These are phyloP conservation scores for Entoloma clypeatum DNA, from an alignment of 1,284 basidiomycete genomes.

Conservation along the genomic window DNA sequence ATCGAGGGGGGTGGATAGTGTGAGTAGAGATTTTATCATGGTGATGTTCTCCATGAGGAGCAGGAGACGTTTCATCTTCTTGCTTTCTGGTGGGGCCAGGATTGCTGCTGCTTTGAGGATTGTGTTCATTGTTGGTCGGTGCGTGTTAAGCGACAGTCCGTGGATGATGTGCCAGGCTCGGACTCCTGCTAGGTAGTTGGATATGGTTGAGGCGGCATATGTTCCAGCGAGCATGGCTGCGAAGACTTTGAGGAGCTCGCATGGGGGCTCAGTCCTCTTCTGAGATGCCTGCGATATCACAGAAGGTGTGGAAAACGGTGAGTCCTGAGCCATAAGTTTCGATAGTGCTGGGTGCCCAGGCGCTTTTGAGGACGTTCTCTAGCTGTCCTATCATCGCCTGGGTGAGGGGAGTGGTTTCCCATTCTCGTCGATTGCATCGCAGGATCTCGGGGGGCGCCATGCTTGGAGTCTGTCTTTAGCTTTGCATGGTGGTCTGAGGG, in stretches of 20 bases:
- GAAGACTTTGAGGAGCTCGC: conserved; percentile 7
- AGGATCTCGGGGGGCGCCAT: no score
- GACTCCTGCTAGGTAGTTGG: conserved; percentile 27
- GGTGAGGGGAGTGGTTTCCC: no score
- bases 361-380: conserved; percentile 13
- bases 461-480: no score
- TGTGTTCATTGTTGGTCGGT: conserved; percentile 21
- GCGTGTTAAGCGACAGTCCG: conserved; percentile 21
- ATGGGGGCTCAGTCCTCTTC: conserved; percentile 4
- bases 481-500: no score
- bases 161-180: conserved; percentile 39
- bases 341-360: conserved; percentile 12
- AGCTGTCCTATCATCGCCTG: not conserved
- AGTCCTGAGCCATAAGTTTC: conserved; percentile 18
- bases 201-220: conserved; percentile 10
- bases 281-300: conserved; percentile 14
- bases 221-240: conserved; percentile 5
- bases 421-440: not conserved
- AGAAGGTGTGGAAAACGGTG: conserved; percentile 18
- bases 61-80: conserved; percentile 20
- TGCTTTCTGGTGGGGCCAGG: conserved; percentile 21
- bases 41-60: conserved; percentile 21
- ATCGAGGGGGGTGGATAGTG: conserved; percentile 24
- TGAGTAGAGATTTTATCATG: conserved; percentile 16
- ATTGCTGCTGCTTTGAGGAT: conserved; percentile 21